These are phyloP conservation scores for Saccharomyces eubayanus DNA, from an alignment of 805 yeast genomes.

Conservation along the genomic window DNA sequence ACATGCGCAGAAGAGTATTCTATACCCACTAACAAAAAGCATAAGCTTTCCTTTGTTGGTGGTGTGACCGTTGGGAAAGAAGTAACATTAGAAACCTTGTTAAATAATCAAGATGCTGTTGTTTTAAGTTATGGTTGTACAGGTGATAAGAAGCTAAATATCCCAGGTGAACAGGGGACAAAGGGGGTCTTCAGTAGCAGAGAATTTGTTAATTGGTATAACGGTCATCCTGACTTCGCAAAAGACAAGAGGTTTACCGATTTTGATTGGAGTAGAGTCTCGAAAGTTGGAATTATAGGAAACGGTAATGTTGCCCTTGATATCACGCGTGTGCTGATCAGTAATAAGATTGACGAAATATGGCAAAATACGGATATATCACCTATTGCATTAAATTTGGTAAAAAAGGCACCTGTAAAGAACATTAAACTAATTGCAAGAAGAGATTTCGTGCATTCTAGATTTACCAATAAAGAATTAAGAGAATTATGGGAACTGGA, in stretches of 20 bases:
- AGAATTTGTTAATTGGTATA: constrained; percentile 92
- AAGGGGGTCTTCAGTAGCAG: constrained; percentile 73
- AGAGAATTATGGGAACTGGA: constrained; percentile 69
- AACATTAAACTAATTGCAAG: constrained; percentile 72
- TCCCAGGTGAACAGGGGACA: constrained; percentile 49
- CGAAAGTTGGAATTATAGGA: constrained; percentile 76
- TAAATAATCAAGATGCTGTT: constrained; percentile 57
- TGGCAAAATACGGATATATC: constrained; percentile 72
- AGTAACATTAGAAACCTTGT: constrained; percentile 42
- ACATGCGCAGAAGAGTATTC: constrained; percentile 33
- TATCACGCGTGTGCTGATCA: constrained; percentile 69
- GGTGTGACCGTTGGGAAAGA: constrained; percentile 63
- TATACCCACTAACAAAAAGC: constrained; percentile 18
- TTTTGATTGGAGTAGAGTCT: constrained; percentile 54
- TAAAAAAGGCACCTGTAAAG: constrained; percentile 47
- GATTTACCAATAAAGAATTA: constrained; percentile 87
- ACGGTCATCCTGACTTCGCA: constrained; percentile 63
- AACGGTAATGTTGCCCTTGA: constrained; percentile 96
- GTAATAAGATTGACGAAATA: constrained; percentile 38
- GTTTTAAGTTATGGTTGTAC: constrained; percentile 80
- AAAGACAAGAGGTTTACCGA: constrained; percentile 31
- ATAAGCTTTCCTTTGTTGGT: constrained; percentile 54
- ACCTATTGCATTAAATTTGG: constrained; percentile 44
- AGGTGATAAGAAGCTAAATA: constrained; percentile 41
- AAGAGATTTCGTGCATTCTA: constrained; percentile 76